Evolutionary conservation across 2,329 filamentous ascomycete species (phyloP), one percentile per base, ranked within the genome.

Genomic region (Fonsecaea monophora): DNA sequence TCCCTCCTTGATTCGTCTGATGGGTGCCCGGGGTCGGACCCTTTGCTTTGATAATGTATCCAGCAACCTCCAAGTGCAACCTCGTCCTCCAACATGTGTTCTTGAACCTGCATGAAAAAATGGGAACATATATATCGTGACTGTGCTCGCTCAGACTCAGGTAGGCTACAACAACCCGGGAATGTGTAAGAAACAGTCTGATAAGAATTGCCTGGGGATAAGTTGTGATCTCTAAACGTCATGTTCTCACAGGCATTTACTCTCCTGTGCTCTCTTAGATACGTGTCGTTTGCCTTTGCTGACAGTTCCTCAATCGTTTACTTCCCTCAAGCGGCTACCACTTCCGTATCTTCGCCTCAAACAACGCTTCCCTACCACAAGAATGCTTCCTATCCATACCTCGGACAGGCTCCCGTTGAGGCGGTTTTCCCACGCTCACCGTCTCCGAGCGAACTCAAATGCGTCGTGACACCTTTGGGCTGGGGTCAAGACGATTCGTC

Each of bases 331-430:
- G 58, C 58, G 9, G 45, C 45, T 15, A 61, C 58, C 1, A 61
- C 58, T 42, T 61, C 58, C n/a, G 45, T 61, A 21, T 53, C 18
- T 34, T 61, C 42, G 13, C 35, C 58, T 30, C 42, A 61, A 38
- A 61, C 42, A 21, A 61, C 42, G 21, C 58, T 61, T 21, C 58
- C 58, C 10, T 61, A 61, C n/a, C 58, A 61, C 58, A 61, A 61
- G 45, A 61, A 61, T 37, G 58, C 42, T 42, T 61, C 58, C 13
- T 53, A 61, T 34, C 58, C 58, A 18, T 61, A 61, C 32, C 42
- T 61, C 5, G 58, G 58, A 37, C 58, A 61, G 25, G 42, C 58
- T 34, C 58, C 58, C 15, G 5, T 30, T 9, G 8, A 37, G 32
- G 58, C 58, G 38, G 58, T 45, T 5, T 61, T 61, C 15, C 58